phyloP scores from a whole-genome alignment of 305 asterid species.

The Fraxinus dipetala region DNA sequence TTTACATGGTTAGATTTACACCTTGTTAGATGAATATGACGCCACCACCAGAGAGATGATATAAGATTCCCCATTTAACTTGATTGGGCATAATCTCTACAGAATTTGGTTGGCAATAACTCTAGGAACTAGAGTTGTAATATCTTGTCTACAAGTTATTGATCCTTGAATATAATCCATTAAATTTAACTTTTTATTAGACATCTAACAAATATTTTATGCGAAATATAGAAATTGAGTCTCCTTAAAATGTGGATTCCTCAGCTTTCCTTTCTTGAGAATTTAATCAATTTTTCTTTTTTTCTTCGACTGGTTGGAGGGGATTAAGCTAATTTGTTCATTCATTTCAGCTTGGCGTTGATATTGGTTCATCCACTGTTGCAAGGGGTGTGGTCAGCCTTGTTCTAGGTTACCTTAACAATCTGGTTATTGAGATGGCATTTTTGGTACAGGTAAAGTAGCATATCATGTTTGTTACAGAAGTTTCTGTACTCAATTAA shows the following conservation, averaged over 20 bases:
- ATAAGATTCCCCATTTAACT: not conserved
- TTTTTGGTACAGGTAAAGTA: constrained; percentile 75
- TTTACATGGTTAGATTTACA: not conserved
- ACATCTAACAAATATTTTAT: not conserved
- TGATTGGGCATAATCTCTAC: not conserved
- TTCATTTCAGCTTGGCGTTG: constrained; percentile 76
- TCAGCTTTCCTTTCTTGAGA: not conserved
- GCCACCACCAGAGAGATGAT: not conserved
- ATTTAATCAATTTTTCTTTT: not conserved
- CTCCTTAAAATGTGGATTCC: not conserved
- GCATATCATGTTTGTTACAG: not conserved
- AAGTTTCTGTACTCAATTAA: not conserved
- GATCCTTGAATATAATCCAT: not conserved
- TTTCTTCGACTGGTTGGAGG: not conserved
- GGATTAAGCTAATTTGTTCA: not conserved
- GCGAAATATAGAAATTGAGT: not conserved
- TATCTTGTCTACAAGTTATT: not conserved
- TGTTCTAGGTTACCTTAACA: constrained; percentile 91
- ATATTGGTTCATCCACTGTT: constrained; percentile 92
- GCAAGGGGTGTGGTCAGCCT: constrained; percentile 98
- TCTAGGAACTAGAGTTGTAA: not conserved
- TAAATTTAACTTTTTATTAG: not conserved
- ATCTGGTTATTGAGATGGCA: constrained; percentile 91
- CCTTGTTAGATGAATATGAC: not conserved
- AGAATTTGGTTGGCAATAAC: not conserved